Evolutionary conservation across 2,329 filamentous ascomycete species (phyloP), one percentile per base, ranked within the genome.

Genomic region (Aphanocladium album): DNA sequence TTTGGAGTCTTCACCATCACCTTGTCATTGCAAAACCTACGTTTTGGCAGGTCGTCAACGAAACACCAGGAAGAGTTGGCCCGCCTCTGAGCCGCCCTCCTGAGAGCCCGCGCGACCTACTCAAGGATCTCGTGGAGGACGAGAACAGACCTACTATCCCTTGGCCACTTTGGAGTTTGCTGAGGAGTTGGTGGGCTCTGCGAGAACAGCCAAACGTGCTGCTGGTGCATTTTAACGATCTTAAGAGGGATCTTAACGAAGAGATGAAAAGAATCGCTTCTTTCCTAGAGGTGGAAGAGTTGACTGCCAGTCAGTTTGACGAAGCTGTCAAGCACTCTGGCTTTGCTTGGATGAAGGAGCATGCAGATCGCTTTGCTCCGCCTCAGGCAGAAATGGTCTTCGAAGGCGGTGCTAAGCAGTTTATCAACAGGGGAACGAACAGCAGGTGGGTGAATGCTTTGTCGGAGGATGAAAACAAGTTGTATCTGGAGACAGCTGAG

Each of bases 361-460:
- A 60, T 35, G 52, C 57, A 6, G 61, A 60, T 30, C 52, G 41
- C 17, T 25, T 30, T 25, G 39, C 57, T 21, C 61, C 57, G 7
- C 57, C 57, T 1, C 33, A 43, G 39, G 41, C 53, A 8, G 57
- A 60, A 19, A 2, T 21, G 6, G 52, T 37, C 23, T 62, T 52
- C 21, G 53, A 57, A 21, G 35, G 50, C 3, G 57, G 61, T 2
- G 57, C 57, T 19, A 23, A 62, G 27, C 57, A 25, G 45, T 62
- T 62, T 46, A 60, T 62, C 57, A 57, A 60, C 57, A 62, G 60
- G 57, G 61, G 61, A 53, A 57, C 61, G 16, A 62, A 62, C 50
- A 19, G 21, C 5, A 21, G 61, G 21, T 62, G 61, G 61, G 51
- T 21, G 47, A 46, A 62, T 54, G 51, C 33, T 4, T 52, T 62